Percentiles rank a stretch among this genome's conserved stretches.
Evolutionary conservation across 2,329 filamentous ascomycete genomes (phyloP).

Genomic region (Raffaelea deltoideospora): DNA sequence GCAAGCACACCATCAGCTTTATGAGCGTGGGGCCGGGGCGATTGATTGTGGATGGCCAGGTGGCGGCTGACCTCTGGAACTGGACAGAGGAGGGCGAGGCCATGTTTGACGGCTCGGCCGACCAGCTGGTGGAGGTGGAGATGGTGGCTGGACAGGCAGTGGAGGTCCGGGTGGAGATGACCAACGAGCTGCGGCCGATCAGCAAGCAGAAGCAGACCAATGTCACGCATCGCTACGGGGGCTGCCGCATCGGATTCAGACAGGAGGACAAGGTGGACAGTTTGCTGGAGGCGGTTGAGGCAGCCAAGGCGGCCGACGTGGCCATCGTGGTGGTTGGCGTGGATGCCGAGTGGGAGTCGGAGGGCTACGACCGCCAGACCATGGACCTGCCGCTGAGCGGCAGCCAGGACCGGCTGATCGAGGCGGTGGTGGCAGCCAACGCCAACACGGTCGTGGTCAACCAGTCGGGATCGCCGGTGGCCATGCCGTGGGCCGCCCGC

Average conservation of each 20-base stretch:
- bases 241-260: conserved; percentile 35
- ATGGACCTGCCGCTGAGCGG: conserved; percentile 28
- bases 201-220: conserved; percentile 41
- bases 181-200: conserved; percentile 47
- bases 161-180: conserved; percentile 49
- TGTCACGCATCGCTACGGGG: conserved; percentile 51
- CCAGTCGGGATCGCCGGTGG: conserved; percentile 52
- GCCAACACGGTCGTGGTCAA: conserved; percentile 53
- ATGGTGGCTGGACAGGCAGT: conserved; percentile 44
- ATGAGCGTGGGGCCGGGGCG: conserved; percentile 51
- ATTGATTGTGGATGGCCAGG: conserved; percentile 42
- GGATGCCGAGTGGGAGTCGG: conserved; percentile 21
- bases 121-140: conserved; percentile 44
- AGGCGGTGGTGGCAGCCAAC: conserved; percentile 22
- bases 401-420: conserved; percentile 17
- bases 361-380: conserved; percentile 7
- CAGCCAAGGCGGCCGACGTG: conserved; percentile 37
- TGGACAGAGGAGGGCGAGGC: conserved; percentile 56
- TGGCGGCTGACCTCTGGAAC: conserved; percentile 51
- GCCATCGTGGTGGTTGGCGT: conserved; percentile 46
- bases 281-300: conserved; percentile 6
- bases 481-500: conserved; percentile 53
- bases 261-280: neutral
- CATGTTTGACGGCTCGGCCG: conserved; percentile 55
- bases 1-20: conserved; percentile 51